Percentiles rank a stretch among this genome's conserved stretches.
phyloP scores from a whole-genome alignment of 208 protist genomes.

The Leishmania guyanensis region DNA sequence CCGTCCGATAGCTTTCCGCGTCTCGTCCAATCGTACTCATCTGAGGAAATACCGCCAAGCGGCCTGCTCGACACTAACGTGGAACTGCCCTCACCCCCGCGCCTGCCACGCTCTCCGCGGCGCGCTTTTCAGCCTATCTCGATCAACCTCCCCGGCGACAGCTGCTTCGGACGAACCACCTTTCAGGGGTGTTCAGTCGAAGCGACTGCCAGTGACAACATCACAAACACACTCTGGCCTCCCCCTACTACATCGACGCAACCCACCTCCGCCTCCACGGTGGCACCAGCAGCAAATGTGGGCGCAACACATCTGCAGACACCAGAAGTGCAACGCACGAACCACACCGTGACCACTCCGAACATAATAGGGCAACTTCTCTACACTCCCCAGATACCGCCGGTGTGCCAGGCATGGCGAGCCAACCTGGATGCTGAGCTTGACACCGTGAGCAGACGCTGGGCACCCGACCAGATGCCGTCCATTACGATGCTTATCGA shows the following conservation, averaged over 20 bases:
- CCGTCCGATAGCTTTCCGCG: slow-evolving; percentile 30
- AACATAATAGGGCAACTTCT: slow-evolving; percentile 28
- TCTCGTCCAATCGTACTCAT: slow-evolving; percentile 14
- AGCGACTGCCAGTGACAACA: neutral
- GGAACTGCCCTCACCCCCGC: slow-evolving; percentile 21
- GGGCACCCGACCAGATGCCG: slow-evolving; percentile 32
- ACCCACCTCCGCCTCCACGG: neutral
- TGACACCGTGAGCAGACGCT: slow-evolving; percentile 26
- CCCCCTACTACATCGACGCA: neutral
- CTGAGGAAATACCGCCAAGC: slow-evolving; percentile 16
- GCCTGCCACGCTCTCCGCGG: slow-evolving; percentile 16
- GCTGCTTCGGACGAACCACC: slow-evolving; percentile 23
- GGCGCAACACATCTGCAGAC: slow-evolving; percentile 25
- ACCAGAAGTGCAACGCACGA: slow-evolving; percentile 35
- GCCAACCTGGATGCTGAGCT: slow-evolving; percentile 64
- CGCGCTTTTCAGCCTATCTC: slow-evolving; percentile 34
- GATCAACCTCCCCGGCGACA: slow-evolving; percentile 14
- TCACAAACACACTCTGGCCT: slow-evolving; percentile 23
- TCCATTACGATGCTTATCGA: slow-evolving; percentile 59
- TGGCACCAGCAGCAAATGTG: neutral
- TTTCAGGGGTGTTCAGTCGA: slow-evolving; percentile 17
- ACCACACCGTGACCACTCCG: slow-evolving; percentile 4
- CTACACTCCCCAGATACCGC: slow-evolving; percentile 67
- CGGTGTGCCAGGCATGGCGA: slow-evolving; percentile 46
- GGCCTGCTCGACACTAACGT: slow-evolving; percentile 2